Evolutionary conservation across 2,329 filamentous ascomycete genomes (phyloP), one percentile per base, ranked within the genome.

Genomic region (Aspergillus neoniger): DNA sequence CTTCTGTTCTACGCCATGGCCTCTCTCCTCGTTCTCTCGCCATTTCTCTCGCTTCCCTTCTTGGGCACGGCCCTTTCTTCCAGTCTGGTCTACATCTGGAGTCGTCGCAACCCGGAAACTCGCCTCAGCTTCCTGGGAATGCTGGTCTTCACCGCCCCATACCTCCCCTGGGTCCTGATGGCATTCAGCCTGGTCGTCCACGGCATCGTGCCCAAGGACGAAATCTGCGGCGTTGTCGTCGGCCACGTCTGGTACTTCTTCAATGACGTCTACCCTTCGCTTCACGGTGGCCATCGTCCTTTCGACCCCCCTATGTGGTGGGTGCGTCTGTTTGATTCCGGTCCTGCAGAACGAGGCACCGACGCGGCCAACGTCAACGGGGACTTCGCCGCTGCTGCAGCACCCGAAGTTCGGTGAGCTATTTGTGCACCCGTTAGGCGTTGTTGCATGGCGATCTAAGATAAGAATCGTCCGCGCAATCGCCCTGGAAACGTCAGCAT

Each of bases 231-330:
- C 4, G 92, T 97, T 15, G 87, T 95, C 9, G 93, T 98, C 41
- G 95, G 95, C 9, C 95, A 99, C 77, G 84, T 98, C 43, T 98
- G 93, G 90, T 99, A 98, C 77, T 99, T 97, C 80, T 97, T 98
- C 77, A 91, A 88, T 61, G 95, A 99, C 75, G 93, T 99, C 15
- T 99, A 96, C 76, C 95, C 95, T 3, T 91, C 92, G 3, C 85
- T 97, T 47, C 91, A 97, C 77, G 88, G 90, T 64, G 92, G 92
- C 17, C 88, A 90, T 55, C 85, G 91, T 58, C 95, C 95, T 0
- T 82, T 99, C 51, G 94, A 96, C 69, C 94, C 95, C 39, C 95
- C 95, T 0, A 80, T 81, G 61, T 97, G 91, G 88, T 99, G 94
- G 94, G 85, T 91, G 60, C 85, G 92, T 44, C 72, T 98, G 17